These are phyloP conservation scores for Ophiostoma sp. DNA, from an alignment of 2,329 filamentous ascomycete species.

Conservation along the genomic window DNA sequence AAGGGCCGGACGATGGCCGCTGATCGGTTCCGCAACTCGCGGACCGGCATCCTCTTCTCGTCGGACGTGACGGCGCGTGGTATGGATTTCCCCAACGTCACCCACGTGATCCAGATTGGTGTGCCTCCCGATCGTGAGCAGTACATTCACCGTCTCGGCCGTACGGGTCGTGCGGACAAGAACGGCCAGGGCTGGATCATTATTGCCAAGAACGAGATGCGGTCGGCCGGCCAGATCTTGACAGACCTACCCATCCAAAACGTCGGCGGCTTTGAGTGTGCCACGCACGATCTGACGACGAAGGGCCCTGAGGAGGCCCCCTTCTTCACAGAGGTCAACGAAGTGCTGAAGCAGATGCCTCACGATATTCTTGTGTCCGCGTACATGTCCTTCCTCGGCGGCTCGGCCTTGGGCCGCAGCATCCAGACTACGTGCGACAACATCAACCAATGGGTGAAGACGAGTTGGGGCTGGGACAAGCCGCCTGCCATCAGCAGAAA, in stretches of 20 bases:
- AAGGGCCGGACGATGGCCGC: slow-evolving; percentile 66
- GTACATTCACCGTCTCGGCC: slow-evolving; percentile 63
- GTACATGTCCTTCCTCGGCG: slow-evolving; percentile 61
- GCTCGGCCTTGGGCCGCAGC: slow-evolving; percentile 37
- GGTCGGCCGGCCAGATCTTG: slow-evolving; percentile 52
- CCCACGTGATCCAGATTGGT: slow-evolving; percentile 62
- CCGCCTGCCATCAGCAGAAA: slow-evolving; percentile 42
- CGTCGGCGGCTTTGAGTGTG: slow-evolving; percentile 52
- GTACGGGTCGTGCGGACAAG: slow-evolving; percentile 74
- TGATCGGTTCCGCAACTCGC: slow-evolving; percentile 67
- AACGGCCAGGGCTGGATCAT: slow-evolving; percentile 71
- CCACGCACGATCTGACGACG: slow-evolving; percentile 53
- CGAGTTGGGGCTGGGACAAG: slow-evolving; percentile 53
- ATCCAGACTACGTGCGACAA: slow-evolving; percentile 45
- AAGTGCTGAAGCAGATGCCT: slow-evolving; percentile 47
- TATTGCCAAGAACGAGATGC: slow-evolving; percentile 55
- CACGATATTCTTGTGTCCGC: slow-evolving; percentile 45
- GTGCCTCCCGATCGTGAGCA: slow-evolving; percentile 54
- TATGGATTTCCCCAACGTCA: slow-evolving; percentile 65
- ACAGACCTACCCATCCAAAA: slow-evolving; percentile 60
- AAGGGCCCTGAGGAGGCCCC: slow-evolving; percentile 43
- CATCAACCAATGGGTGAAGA: slow-evolving; percentile 54
- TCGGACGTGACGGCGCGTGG: slow-evolving; percentile 79
- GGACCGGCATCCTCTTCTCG: slow-evolving; percentile 68
- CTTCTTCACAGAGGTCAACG: slow-evolving; percentile 46